Conservation (phyloP, 768 basidiomycete genomes). For the Tricholoma flavovirens region DNA sequence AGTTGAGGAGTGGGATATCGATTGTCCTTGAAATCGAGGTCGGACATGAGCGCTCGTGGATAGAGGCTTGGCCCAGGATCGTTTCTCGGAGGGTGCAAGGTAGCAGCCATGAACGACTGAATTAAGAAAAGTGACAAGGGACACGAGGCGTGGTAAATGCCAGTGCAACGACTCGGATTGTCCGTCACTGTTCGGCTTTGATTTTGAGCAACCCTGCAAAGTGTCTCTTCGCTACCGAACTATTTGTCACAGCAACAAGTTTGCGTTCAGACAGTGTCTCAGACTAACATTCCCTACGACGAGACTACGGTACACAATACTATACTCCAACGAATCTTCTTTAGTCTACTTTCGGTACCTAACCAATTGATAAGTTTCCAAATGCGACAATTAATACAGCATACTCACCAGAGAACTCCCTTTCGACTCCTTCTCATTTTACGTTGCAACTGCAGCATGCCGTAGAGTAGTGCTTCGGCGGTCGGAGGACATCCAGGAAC, state of each 20-base stretch:
- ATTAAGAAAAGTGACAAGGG: neutral
- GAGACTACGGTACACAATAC: neutral
- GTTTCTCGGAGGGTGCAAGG: conserved; percentile 41
- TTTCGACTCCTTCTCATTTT: conserved; percentile 92
- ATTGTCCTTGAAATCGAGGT: conserved; percentile 59
- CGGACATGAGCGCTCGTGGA: conserved; percentile 50
- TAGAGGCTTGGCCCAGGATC: conserved; percentile 38
- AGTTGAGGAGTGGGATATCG: conserved; percentile 40
- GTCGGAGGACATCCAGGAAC: conserved; percentile 94
- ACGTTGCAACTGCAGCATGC: conserved; percentile 93
- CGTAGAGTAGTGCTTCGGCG: conserved; percentile 95
- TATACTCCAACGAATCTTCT: neutral
- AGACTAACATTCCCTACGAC: neutral
- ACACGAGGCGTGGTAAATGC: conserved; percentile 1
- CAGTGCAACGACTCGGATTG: too few relatives aligned
- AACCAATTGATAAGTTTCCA: conserved; percentile 2
- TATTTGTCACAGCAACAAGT: neutral
- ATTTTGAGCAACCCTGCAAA: neutral
- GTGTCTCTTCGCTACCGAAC: neutral
- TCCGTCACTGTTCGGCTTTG: neutral
- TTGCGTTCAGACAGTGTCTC: neutral
- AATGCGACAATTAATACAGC: neutral
- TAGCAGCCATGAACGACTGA: conserved; percentile 38
- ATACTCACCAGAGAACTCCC: conserved; percentile 74
- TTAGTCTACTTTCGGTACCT: conserved; percentile 53